These are phyloP conservation scores for Scleromitrula shiraiana DNA, from an alignment of 2,329 filamentous ascomycete species.

Conservation along the genomic window DNA sequence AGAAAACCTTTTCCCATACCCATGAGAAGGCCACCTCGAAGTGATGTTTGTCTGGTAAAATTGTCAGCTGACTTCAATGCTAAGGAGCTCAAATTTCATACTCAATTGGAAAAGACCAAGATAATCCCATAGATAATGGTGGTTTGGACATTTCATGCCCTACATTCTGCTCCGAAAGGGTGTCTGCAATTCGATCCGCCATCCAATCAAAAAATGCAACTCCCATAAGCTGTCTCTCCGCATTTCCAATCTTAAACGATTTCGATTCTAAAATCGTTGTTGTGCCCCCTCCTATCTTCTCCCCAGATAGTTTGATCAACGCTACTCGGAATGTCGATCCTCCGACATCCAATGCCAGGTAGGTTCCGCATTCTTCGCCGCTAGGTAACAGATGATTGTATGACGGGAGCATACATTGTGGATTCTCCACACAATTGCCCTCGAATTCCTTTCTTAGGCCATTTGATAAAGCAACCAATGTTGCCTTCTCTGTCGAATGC, in stretches of 20 bases:
- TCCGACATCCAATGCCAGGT: conserved; percentile 59
- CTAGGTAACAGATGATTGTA: conserved; percentile 56
- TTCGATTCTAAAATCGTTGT: conserved; percentile 47
- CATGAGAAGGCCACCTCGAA: conserved; percentile 49
- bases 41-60: conserved; percentile 50
- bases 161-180: conserved; percentile 39
- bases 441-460: conserved; percentile 48
- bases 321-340: conserved; percentile 60
- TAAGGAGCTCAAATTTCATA: conserved; percentile 32
- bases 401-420: conserved; percentile 56
- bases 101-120: conserved; percentile 66
- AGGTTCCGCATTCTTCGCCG: conserved; percentile 52
- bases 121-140: conserved; percentile 50
- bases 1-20: conserved; percentile 60
- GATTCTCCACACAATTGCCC: conserved; percentile 42
- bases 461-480: conserved; percentile 36
- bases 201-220: conserved; percentile 62
- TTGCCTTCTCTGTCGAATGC: conserved; percentile 38
- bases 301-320: conserved; percentile 50
- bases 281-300: conserved; percentile 33
- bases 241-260: conserved; percentile 47
- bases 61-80: conserved; percentile 21
- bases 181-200: conserved; percentile 51
- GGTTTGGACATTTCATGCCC: conserved; percentile 28
- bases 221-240: conserved; percentile 49